phyloP scores from a whole-genome alignment of 345 rosid species.

The Moricandia arvensis region DNA sequence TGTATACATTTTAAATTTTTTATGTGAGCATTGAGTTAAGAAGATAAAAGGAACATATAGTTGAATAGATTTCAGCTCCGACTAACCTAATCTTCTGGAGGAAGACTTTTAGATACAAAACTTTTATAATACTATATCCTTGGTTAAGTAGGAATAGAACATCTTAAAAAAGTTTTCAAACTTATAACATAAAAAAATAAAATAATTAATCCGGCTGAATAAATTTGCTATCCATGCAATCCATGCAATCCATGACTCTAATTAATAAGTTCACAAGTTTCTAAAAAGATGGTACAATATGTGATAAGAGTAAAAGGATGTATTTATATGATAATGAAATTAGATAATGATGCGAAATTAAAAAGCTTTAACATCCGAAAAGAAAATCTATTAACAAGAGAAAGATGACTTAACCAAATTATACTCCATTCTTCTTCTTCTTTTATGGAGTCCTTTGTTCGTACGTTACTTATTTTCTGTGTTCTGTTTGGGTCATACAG shows the following conservation, averaged over 20 bases:
- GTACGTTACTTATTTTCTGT: not conserved
- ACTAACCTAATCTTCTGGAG: slow-evolving; percentile 5
- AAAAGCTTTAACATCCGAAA: not conserved
- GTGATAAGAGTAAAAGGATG: not conserved
- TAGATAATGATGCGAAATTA: not conserved
- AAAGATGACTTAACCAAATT: not conserved
- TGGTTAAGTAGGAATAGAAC: not conserved
- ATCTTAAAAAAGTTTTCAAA: not conserved
- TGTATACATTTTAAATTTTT: not conserved
- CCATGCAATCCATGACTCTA: no score
- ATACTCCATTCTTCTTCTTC: not conserved
- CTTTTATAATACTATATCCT: no score
- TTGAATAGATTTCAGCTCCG: slow-evolving; percentile 2
- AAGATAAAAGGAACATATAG: not conserved
- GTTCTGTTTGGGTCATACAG: not conserved
- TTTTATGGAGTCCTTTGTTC: not conserved
- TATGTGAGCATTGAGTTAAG: not conserved
- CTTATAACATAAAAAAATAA: no score
- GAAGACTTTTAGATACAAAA: slow-evolving; percentile 3
- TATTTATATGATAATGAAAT: not conserved
- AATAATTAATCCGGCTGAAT: no score
- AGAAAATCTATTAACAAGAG: not conserved
- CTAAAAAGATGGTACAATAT: no score
- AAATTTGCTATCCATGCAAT: no score
- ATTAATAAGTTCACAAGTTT: no score